Evolutionary conservation across 1,139 yeast genomes (phyloP), one percentile per base, ranked within the genome.

Genomic region (Candida pseudocylindracea): DNA sequence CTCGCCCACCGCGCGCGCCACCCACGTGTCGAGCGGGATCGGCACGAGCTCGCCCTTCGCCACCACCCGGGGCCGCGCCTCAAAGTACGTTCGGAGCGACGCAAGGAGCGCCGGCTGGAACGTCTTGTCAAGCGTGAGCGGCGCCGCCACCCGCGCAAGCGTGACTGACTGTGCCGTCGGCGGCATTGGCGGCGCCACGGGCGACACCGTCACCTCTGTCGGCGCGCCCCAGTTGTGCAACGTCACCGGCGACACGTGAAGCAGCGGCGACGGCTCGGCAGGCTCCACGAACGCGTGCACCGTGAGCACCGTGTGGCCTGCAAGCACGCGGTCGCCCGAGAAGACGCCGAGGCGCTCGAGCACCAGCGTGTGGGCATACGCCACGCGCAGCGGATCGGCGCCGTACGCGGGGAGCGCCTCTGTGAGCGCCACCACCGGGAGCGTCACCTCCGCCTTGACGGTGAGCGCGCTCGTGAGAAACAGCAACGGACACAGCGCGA

Each of bases 71-170:
- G 60, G 53, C 29, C 57, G 57, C 2, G 53, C 45, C 38, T 75
- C 75, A 45, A 88, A 78, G 36, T 67, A 62, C 0, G 64, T 46
- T 45, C 78, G 66, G 39, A 81, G 54, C 34, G 74, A 71, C 7
- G 71, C 54, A 35, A 76, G 57, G 44, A 80, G 71, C 33, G 72
- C 59, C 37, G 63, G 66, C 47, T 83, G 91, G 42, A 60, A 63
- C 0, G 71, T 55, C 35, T 69, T 61, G 41, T 75, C 83, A 43
- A 79, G 60, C 0, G 92, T 71, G 1, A 68, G 57, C 2, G 80
- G 80, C 0, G 93, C 68, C 7, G 81, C 66, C 2, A 74, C 58
- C 42, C 93, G 57, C 6, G 91, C 60, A 34, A 80, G 60, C 10
- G 79, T 67, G 2, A 57, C 63, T 1, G 60, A 46, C 26, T 42